Evolutionary conservation across 2,329 filamentous ascomycete genomes (phyloP).

Genomic region (Beauveria bassiana): DNA sequence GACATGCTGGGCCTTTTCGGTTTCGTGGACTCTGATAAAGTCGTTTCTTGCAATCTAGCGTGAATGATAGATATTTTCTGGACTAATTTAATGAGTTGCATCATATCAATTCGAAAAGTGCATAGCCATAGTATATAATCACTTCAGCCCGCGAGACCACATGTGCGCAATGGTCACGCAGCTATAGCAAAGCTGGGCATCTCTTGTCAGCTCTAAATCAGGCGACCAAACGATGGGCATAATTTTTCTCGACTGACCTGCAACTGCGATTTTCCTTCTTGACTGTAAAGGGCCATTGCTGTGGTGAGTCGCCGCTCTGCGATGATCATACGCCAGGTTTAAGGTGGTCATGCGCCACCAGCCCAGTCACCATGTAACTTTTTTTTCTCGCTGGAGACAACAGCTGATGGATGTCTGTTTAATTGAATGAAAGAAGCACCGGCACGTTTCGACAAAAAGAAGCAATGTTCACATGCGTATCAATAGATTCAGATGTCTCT

Average conservation of each 20-base stretch:
- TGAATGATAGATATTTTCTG: not conserved
- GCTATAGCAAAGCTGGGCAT: not conserved
- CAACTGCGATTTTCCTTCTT: not conserved
- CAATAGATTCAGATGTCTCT: slow-evolving; percentile 13
- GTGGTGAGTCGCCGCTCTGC: not conserved
- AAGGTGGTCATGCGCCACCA: slow-evolving; percentile 4
- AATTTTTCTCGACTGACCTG: not conserved
- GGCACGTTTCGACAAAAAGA: not conserved
- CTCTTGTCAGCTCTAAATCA: not conserved
- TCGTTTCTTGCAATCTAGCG: not conserved
- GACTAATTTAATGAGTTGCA: not conserved
- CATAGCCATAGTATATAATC: not conserved
- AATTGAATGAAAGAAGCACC: too few relatives aligned
- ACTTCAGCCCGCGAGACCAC: not conserved
- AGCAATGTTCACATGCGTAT: not conserved
- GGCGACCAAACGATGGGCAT: not conserved
- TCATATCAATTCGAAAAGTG: not conserved
- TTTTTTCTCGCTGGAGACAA: slow-evolving; percentile 14
- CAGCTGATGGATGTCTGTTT: not conserved
- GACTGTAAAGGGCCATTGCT: not conserved
- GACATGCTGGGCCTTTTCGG: not conserved
- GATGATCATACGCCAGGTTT: not conserved
- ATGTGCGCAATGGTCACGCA: slow-evolving; percentile 1
- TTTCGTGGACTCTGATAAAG: not conserved
- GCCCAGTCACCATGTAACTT: slow-evolving; percentile 6